Conservation (phyloP, 345 rosid species). For the Atalantia buxifolia region DNA sequence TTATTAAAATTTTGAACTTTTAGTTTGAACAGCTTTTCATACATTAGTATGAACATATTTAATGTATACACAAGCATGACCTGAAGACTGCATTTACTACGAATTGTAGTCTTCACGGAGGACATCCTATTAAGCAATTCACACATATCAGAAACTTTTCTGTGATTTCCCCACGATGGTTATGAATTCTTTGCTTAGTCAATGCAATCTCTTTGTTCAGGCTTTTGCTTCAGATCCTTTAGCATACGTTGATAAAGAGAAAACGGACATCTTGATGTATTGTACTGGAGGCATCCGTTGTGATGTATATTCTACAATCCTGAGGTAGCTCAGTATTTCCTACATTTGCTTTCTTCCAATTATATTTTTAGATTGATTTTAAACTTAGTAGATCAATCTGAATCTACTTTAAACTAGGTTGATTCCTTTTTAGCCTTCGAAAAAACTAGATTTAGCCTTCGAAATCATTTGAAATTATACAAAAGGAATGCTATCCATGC, state of each 20-base stretch:
- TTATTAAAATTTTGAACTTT: background rate
- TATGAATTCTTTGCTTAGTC: constrained; percentile 7
- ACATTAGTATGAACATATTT: too few species aligned
- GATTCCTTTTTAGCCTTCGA: background rate
- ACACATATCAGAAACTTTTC: background rate
- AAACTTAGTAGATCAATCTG: constrained; percentile 6
- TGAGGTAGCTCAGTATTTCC: constrained; percentile 51
- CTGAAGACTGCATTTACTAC: background rate
- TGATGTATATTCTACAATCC: constrained; percentile 83
- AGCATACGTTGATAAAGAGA: constrained; percentile 63
- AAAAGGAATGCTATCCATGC: background rate
- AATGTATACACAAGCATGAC: too few species aligned
- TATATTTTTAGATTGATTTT: background rate
- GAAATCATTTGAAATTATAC: background rate
- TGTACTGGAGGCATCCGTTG: constrained; percentile 99
- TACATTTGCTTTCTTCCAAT: background rate
- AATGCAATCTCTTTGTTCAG: constrained; percentile 30
- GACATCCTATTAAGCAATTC: background rate
- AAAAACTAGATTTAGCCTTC: background rate
- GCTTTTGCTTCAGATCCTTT: constrained; percentile 63
- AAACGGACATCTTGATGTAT: constrained; percentile 77
- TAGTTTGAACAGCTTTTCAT: background rate
- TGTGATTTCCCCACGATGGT: background rate
- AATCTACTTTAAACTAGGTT: background rate
- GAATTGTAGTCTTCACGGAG: background rate